Evolutionary conservation across 768 basidiomycete species (phyloP).

Genomic region (Suillus occidentalis): DNA sequence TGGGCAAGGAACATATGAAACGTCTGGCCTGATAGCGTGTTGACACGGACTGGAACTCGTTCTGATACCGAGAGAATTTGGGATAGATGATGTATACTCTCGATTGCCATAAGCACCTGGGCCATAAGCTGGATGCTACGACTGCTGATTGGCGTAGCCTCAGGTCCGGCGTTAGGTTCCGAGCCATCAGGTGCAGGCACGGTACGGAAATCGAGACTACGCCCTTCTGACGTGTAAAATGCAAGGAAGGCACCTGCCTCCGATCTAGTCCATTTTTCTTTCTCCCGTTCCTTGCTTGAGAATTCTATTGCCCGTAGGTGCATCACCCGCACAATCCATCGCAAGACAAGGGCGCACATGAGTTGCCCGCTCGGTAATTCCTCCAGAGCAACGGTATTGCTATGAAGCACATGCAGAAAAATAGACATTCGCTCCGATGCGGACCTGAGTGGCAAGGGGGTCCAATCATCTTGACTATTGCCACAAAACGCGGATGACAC

Average conservation of each 20-base stretch:
- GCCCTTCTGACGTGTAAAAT: conserved; percentile 36
- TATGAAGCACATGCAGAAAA: conserved; percentile 55
- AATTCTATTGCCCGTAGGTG: conserved; percentile 51
- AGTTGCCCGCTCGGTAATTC: conserved; percentile 47
- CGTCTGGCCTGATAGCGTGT: conserved; percentile 54
- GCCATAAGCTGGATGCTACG: conserved; percentile 69
- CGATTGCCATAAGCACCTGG: conserved; percentile 58
- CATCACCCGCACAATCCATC: conserved; percentile 59
- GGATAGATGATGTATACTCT: conserved; percentile 58
- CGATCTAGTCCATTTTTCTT: conserved; percentile 65
- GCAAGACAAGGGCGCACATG: conserved; percentile 53
- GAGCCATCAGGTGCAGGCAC: conserved; percentile 14
- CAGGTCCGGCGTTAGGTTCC: conserved; percentile 6
- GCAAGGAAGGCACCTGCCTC: conserved; percentile 64
- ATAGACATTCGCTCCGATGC: conserved; percentile 53
- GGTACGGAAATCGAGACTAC: conserved; percentile 8
- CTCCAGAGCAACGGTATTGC: conserved; percentile 50
- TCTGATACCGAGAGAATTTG: conserved; percentile 60
- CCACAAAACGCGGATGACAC: conserved; percentile 33
- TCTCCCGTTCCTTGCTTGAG: conserved; percentile 55
- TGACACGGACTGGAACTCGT: conserved; percentile 44
- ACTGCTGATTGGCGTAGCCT: conserved; percentile 41
- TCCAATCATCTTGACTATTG: conserved; percentile 23
- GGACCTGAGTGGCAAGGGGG: conserved; percentile 50
- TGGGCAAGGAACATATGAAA: conserved; percentile 58